These are phyloP conservation scores for Leishmania lainsoni DNA, from an alignment of 208 protist genomes.

Conservation along the genomic window DNA sequence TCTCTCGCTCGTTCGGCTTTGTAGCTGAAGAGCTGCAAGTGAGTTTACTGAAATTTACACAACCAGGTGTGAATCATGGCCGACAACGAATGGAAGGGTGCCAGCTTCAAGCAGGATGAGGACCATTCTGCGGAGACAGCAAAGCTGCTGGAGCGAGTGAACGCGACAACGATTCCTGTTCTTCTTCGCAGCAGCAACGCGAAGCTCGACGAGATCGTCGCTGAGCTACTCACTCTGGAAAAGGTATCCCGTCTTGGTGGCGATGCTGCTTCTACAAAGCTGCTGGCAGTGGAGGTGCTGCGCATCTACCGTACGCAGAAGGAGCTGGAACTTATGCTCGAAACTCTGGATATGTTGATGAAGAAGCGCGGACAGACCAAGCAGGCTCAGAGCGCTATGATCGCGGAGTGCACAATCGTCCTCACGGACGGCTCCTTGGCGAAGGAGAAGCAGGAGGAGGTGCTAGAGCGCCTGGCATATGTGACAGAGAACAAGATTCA, in stretches of 20 bases:
- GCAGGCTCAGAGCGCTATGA: slow-evolving; percentile 92
- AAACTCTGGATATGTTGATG: slow-evolving; percentile 88
- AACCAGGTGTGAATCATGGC: slow-evolving; percentile 33
- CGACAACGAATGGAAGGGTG: slow-evolving; percentile 86
- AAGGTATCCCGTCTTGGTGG: slow-evolving; percentile 90
- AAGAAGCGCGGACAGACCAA: slow-evolving; percentile 95
- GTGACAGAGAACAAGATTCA: slow-evolving; percentile 96
- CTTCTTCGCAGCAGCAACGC: slow-evolving; percentile 65
- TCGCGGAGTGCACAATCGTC: slow-evolving; percentile 78
- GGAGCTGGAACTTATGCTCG: slow-evolving; percentile 82
- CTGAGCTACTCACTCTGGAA: slow-evolving; percentile 87
- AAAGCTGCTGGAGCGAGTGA: slow-evolving; percentile 71
- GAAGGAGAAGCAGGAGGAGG: slow-evolving; percentile 62
- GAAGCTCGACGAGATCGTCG: slow-evolving; percentile 77
- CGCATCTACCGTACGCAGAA: slow-evolving; percentile 85
- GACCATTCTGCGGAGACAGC: slow-evolving; percentile 75
- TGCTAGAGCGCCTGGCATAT: slow-evolving; percentile 91
- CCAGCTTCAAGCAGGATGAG: slow-evolving; percentile 89
- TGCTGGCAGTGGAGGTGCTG: slow-evolving; percentile 88
- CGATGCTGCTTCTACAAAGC: slow-evolving; percentile 73
- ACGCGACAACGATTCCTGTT: slow-evolving; percentile 74
- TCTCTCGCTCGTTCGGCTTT: slow-evolving; percentile 4
- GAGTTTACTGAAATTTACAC: not conserved
- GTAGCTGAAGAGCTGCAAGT: not conserved
- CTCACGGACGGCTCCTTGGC: slow-evolving; percentile 57